Evolutionary conservation across 2,329 filamentous ascomycete genomes (phyloP).

Genomic region (Pseudomassariella vexata): DNA sequence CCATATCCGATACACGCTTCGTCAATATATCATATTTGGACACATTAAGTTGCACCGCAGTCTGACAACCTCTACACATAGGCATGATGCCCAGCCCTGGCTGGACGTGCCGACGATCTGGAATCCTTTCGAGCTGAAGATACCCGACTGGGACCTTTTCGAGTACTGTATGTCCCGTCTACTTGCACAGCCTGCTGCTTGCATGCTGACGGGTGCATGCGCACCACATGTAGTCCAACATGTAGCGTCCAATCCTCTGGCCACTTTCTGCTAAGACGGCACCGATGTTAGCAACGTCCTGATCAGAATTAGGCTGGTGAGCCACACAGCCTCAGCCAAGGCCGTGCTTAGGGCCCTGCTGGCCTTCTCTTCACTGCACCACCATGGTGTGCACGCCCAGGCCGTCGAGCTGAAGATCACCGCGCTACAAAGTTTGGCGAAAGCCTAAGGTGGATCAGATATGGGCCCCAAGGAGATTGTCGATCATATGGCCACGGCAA

Average conservation of each 20-base stretch:
- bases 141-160: conserved; percentile 9
- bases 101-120: conserved; percentile 10
- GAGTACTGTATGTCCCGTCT: conserved; percentile 9
- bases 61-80: conserved; percentile 7
- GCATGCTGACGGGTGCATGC: conserved; percentile 1
- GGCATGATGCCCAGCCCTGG: conserved; percentile 3
- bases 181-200: conserved; percentile 2
- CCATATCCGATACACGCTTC: conserved; percentile 8
- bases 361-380: conserved; percentile 15
- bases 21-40: conserved; percentile 12
- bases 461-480: conserved; percentile 12
- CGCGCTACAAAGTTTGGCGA: conserved; percentile 10
- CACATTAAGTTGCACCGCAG: conserved; percentile 13
- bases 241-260: conserved; percentile 15
- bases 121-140: conserved; percentile 10
- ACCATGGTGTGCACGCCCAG: conserved; percentile 11
- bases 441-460: conserved; percentile 1
- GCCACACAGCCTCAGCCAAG: conserved; percentile 7
- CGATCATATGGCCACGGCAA: conserved; percentile 18
- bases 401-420: conserved; percentile 16
- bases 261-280: conserved; percentile 14
- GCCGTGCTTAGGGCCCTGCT: conserved; percentile 14
- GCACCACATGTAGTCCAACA: conserved; percentile 7
- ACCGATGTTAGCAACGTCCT: conserved; percentile 13
- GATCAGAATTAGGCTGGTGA: conserved; percentile 12